These are phyloP conservation scores for Boletus rubroflammeus DNA, from an alignment of 768 basidiomycete genomes.

Conservation along the genomic window DNA sequence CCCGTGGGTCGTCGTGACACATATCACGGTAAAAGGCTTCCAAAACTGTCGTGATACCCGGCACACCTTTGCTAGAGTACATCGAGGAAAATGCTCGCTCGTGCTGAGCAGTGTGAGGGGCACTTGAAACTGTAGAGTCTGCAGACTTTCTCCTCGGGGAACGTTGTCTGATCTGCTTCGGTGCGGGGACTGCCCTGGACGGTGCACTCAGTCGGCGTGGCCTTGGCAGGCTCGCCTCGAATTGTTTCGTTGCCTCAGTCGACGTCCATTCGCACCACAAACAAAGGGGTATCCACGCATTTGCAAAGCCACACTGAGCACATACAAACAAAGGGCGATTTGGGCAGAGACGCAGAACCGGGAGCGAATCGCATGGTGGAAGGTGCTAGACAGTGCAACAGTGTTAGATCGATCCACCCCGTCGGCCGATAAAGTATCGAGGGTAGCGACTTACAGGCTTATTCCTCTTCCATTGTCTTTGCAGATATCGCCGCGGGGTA, in stretches of 20 bases:
- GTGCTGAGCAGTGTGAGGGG: constrained; percentile 20
- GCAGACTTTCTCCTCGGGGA: constrained; percentile 20
- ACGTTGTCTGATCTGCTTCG: constrained; percentile 10
- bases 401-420: constrained; percentile 16
- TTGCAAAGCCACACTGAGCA: constrained; percentile 43
- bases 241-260: constrained; percentile 36
- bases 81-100: constrained; percentile 11
- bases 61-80: constrained; percentile 11
- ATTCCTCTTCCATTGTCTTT: constrained; percentile 41
- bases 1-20: constrained; percentile 12
- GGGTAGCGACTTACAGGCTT: constrained; percentile 33
- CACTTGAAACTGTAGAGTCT: constrained; percentile 19
- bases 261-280: constrained; percentile 51
- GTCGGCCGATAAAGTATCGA: constrained; percentile 8
- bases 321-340: constrained; percentile 46
- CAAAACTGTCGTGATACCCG: constrained; percentile 29
- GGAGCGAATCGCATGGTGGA: constrained; percentile 44
- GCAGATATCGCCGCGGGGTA: constrained; percentile 34
- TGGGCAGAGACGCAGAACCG: constrained; percentile 40
- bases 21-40: constrained; percentile 21
- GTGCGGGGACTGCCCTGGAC: constrained; percentile 7
- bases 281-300: constrained; percentile 47
- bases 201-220: constrained; percentile 32
- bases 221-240: constrained; percentile 38
- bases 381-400: constrained; percentile 34